These are phyloP conservation scores for Rugosomyces carneus DNA, from an alignment of 1,284 basidiomycete species.

Conservation along the genomic window DNA sequence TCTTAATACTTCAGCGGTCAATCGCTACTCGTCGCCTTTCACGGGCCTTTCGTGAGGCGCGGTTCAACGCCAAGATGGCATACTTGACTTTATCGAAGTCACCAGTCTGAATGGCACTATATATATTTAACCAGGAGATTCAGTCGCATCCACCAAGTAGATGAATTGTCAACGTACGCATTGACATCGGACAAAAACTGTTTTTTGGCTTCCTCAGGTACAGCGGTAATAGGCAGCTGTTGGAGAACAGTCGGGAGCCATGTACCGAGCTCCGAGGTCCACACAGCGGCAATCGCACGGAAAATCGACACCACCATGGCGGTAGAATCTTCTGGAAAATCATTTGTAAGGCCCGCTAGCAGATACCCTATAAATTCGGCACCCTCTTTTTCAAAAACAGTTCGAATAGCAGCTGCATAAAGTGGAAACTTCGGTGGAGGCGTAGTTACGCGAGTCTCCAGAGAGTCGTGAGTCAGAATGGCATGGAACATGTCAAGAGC, in stretches of 20 bases:
- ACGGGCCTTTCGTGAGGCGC: slow-evolving; percentile 62
- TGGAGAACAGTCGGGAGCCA: slow-evolving; percentile 75
- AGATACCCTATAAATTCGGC: slow-evolving; percentile 67
- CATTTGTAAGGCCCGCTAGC: slow-evolving; percentile 74
- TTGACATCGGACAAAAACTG: slow-evolving; percentile 72
- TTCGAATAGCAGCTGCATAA: slow-evolving; percentile 64
- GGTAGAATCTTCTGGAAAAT: slow-evolving; percentile 85
- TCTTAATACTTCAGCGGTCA: slow-evolving; percentile 15
- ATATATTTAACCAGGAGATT: slow-evolving; percentile 23
- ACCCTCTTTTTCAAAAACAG: slow-evolving; percentile 71
- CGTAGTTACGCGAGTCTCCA: slow-evolving; percentile 35
- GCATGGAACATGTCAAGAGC: slow-evolving; percentile 77
- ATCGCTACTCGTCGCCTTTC: slow-evolving; percentile 53
- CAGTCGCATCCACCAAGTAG: neutral
- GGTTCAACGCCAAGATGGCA: slow-evolving; percentile 57
- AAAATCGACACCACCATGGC: slow-evolving; percentile 75
- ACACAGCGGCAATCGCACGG: slow-evolving; percentile 60
- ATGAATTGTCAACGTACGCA: slow-evolving; percentile 42
- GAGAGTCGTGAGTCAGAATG: slow-evolving; percentile 69
- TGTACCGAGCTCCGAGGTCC: slow-evolving; percentile 60
- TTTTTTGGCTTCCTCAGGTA: slow-evolving; percentile 66
- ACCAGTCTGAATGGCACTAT: slow-evolving; percentile 55
- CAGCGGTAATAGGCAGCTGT: slow-evolving; percentile 58
- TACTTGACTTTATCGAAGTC: slow-evolving; percentile 79
- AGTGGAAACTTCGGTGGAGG: slow-evolving; percentile 54